These are phyloP conservation scores for Corylus heterophylla DNA, from an alignment of 306 rosid genomes.

Conservation along the genomic window DNA sequence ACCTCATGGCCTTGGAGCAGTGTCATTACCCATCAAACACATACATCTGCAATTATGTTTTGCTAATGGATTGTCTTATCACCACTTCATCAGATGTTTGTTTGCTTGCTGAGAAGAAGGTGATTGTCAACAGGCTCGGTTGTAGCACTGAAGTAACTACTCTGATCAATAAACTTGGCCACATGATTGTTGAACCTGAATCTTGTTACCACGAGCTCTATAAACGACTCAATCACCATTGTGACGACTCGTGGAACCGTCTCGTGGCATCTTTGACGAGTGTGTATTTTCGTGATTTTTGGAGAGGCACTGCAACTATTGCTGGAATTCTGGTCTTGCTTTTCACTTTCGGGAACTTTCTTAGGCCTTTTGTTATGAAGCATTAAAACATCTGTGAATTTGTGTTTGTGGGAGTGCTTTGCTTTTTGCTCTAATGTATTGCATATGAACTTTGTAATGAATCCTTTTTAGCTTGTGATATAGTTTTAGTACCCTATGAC, in stretches of 20 bases:
- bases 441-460: not conserved
- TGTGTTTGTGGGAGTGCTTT: no score
- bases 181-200: not conserved
- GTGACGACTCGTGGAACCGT: slow-evolving; percentile 10
- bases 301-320: slow-evolving; percentile 35
- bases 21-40: slow-evolving; percentile 9
- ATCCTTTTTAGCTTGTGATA: no score
- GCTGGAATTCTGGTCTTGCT: slow-evolving; percentile 11
- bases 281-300: slow-evolving; percentile 35
- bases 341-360: not conserved
- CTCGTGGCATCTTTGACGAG: slow-evolving; percentile 16
- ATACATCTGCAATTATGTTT: slow-evolving; percentile 31
- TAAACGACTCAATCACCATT: not conserved
- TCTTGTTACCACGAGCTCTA: not conserved
- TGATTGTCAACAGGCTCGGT: slow-evolving; percentile 20
- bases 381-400: no score
- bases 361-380: not conserved
- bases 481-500: no score
- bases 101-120: slow-evolving; percentile 13
- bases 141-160: slow-evolving; percentile 14
- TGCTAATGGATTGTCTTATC: slow-evolving; percentile 25
- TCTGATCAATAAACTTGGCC: slow-evolving; percentile 13
- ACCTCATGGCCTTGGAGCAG: slow-evolving; percentile 39
- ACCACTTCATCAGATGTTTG: slow-evolving; percentile 22
- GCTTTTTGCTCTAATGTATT: not conserved